Evolutionary conservation across 2,329 filamentous ascomycete species (phyloP).

Genomic region (Colletotrichum endophyticum): DNA sequence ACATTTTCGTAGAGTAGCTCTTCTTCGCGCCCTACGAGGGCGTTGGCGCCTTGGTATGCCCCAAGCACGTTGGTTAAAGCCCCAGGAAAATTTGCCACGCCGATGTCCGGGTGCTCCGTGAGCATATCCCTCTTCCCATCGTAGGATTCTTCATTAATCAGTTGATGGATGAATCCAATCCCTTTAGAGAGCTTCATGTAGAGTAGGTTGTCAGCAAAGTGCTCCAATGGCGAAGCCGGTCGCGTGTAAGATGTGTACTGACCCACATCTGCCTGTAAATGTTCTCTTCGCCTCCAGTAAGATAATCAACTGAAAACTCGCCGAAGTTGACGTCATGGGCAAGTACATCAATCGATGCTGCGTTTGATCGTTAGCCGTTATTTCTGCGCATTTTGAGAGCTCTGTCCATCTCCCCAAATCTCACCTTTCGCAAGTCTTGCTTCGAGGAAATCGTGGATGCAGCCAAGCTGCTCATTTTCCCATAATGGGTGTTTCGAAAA

Average conservation of each 20-base stretch:
- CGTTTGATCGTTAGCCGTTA: rapidly evolving
- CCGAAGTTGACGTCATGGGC: neutral
- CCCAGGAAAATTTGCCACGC: neutral
- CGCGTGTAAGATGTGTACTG: neutral
- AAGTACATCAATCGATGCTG: neutral
- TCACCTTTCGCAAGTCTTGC: neutral
- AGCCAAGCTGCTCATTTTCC: neutral
- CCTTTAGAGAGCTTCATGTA: neutral
- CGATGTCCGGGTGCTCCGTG: neutral
- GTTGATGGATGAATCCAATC: neutral
- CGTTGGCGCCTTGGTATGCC: neutral
- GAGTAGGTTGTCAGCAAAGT: neutral
- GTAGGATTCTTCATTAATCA: neutral
- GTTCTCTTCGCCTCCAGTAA: neutral
- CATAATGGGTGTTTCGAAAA: neutral
- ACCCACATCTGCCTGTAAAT: neutral
- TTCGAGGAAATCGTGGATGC: neutral
- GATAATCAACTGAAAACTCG: neutral
- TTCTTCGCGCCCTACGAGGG: neutral
- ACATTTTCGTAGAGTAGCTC: neutral
- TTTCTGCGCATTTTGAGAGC: rapidly evolving
- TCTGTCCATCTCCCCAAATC: neutral
- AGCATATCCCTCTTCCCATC: neutral
- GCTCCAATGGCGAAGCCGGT: neutral
- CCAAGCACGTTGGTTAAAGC: neutral